phyloP scores from a whole-genome alignment of 208 protist genomes.

The Leishmania tarentolae region DNA sequence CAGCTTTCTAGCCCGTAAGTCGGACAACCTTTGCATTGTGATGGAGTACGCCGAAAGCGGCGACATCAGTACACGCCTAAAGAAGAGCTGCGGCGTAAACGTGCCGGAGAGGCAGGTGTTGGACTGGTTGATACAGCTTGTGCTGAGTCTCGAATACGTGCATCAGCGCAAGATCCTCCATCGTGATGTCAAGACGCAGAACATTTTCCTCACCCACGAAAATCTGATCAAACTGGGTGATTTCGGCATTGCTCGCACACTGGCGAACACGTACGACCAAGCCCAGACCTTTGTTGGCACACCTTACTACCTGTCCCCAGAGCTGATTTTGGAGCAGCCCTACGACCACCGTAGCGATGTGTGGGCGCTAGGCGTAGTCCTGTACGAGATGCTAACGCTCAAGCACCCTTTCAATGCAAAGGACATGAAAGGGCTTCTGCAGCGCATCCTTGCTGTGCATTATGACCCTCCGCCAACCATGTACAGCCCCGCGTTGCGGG shows the following conservation, averaged over 20 bases:
- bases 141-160: conserved; percentile 89
- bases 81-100: conserved; percentile 77
- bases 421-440: conserved; percentile 89
- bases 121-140: conserved; percentile 91
- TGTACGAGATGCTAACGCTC: conserved; percentile 89
- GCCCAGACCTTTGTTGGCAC: conserved; percentile 95
- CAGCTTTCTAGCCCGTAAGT: conserved; percentile 90
- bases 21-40: conserved; percentile 92
- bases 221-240: conserved; percentile 93
- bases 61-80: conserved; percentile 80
- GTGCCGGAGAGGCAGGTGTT: conserved; percentile 86
- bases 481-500: conserved; percentile 76
- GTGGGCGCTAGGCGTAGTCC: conserved; percentile 92
- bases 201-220: conserved; percentile 92
- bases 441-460: conserved; percentile 88
- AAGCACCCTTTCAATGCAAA: conserved; percentile 91
- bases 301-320: conserved; percentile 94
- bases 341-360: conserved; percentile 95
- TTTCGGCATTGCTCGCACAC: conserved; percentile 93
- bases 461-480: conserved; percentile 78
- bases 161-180: conserved; percentile 94
- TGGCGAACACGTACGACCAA: conserved; percentile 91
- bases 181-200: conserved; percentile 94
- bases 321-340: conserved; percentile 92
- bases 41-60: conserved; percentile 94